Evolutionary conservation across 208 protist species (phyloP).

Genomic region (Sergeia podlipaevii): DNA sequence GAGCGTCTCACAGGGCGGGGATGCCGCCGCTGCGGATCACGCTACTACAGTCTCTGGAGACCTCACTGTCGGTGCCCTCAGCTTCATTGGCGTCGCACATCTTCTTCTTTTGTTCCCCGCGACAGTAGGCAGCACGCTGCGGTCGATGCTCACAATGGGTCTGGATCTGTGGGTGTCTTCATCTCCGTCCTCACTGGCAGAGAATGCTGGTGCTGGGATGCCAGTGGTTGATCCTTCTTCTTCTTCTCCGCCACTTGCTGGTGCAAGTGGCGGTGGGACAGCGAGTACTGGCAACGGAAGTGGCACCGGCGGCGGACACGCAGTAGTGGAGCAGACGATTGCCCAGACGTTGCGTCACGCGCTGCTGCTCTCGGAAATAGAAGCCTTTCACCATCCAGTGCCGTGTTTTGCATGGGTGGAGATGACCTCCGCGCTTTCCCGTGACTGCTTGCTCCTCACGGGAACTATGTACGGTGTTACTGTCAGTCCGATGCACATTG

Average conservation of each 20-base stretch:
- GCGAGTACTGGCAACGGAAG: background rate
- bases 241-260: background rate
- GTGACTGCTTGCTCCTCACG: slow-evolving; percentile 53
- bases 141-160: slow-evolving; percentile 23
- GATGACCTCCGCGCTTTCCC: slow-evolving; percentile 30
- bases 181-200: too few species aligned
- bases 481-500: slow-evolving; percentile 21
- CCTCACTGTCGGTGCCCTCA: slow-evolving; percentile 35
- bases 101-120: slow-evolving; percentile 65
- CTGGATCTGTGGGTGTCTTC: background rate
- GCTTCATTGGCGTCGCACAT: slow-evolving; percentile 55
- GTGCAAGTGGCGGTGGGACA: background rate
- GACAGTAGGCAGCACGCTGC: slow-evolving; percentile 47
- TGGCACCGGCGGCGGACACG: background rate
- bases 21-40: background rate
- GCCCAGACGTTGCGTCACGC: slow-evolving; percentile 56
- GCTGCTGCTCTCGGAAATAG: slow-evolving; percentile 51
- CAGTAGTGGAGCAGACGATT: slow-evolving; percentile 38
- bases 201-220: slow-evolving; percentile 17
- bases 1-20: slow-evolving; percentile 5
- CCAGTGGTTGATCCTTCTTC: background rate
- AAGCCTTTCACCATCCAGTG: slow-evolving; percentile 40
- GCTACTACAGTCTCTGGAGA: slow-evolving; percentile 8
- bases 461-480: slow-evolving; percentile 65
- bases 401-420: slow-evolving; percentile 25